Conservation (phyloP, 257 asterid genomes). For the Coffea canephora region DNA sequence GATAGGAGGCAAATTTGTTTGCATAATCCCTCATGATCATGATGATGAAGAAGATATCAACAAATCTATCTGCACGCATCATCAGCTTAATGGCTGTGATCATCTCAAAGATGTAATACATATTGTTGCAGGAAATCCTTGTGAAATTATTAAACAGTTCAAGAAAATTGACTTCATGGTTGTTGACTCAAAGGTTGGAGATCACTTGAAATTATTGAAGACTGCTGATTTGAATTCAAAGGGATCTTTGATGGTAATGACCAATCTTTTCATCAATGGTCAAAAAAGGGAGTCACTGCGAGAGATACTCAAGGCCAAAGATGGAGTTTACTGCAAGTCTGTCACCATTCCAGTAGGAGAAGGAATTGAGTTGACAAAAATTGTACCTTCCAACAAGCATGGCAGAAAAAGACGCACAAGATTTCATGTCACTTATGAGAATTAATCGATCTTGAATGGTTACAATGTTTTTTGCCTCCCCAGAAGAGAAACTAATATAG, state of each 20-base stretch:
- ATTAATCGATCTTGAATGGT: background rate
- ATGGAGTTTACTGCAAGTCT: background rate
- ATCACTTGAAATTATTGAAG: conserved; percentile 13
- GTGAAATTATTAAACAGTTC: conserved; percentile 11
- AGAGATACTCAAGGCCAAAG: background rate
- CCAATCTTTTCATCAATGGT: background rate
- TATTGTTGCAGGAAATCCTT: conserved; percentile 10
- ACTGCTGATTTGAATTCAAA: conserved; percentile 19
- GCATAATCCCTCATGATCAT: conserved; percentile 11
- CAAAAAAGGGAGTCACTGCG: background rate
- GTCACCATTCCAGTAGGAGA: conserved; percentile 20
- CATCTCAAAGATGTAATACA: conserved; percentile 11
- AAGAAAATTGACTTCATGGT: conserved; percentile 20
- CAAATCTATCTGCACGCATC: background rate
- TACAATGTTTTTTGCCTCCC: too few species aligned
- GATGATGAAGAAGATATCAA: background rate
- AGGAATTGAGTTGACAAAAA: conserved; percentile 22
- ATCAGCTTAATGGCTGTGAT: background rate
- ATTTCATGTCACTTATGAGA: conserved; percentile 26
- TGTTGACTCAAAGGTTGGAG: conserved; percentile 11
- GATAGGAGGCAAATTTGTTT: conserved; percentile 17
- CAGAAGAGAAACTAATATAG: too few species aligned
- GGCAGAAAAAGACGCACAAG: conserved; percentile 12
- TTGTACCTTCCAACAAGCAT: background rate
- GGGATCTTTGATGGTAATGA: conserved; percentile 19